Percentiles rank a stretch among this genome's conserved stretches.
phyloP scores from a whole-genome alignment of 1,284 basidiomycete species.

The Pascua sp. region DNA sequence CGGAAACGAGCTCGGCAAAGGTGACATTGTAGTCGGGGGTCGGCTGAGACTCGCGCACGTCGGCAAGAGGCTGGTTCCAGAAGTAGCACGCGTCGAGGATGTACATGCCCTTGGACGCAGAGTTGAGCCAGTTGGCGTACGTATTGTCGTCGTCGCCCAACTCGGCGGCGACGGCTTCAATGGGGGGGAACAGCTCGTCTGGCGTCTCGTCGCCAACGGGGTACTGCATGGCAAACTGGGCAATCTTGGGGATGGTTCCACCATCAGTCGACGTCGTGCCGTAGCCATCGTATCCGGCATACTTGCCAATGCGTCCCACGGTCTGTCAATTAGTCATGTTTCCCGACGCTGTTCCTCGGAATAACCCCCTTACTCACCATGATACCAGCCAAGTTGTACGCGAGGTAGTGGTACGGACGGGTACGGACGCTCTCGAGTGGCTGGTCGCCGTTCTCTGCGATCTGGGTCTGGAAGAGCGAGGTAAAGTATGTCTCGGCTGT shows the following conservation, averaged over 20 bases:
- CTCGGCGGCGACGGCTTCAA: conserved; percentile 27
- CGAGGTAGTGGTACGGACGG: conserved; percentile 40
- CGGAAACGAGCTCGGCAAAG: too few relatives aligned
- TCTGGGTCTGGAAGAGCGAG: conserved; percentile 28
- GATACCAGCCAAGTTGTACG: conserved; percentile 39
- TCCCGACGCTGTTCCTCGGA: not conserved
- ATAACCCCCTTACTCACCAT: conserved; percentile 1
- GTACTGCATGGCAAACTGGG: conserved; percentile 31
- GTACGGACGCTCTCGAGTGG: conserved; percentile 34
- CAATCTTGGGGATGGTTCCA: conserved; percentile 30
- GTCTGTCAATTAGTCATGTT: conserved; percentile 4
- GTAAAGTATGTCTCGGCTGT: conserved; percentile 29
- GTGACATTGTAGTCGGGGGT: too few relatives aligned
- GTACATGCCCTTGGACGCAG: conserved; percentile 21
- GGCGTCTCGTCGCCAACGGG: conserved; percentile 2
- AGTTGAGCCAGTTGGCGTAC: conserved; percentile 25
- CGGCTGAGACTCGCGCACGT: conserved; percentile 8
- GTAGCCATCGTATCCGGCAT: conserved; percentile 26
- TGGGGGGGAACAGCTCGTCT: conserved; percentile 19
- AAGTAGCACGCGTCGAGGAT: conserved; percentile 24
- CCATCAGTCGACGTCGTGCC: conserved; percentile 15
- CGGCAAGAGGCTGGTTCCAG: conserved; percentile 22
- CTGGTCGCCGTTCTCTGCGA: conserved; percentile 34
- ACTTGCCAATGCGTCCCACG: conserved; percentile 11
- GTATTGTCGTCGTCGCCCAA: conserved; percentile 36